A percentile compares a stretch with the other conserved stretches of the same genome.
These are phyloP conservation scores for Rhizoctonia solani DNA, from an alignment of 1,284 basidiomycete species.

Conservation along the genomic window DNA sequence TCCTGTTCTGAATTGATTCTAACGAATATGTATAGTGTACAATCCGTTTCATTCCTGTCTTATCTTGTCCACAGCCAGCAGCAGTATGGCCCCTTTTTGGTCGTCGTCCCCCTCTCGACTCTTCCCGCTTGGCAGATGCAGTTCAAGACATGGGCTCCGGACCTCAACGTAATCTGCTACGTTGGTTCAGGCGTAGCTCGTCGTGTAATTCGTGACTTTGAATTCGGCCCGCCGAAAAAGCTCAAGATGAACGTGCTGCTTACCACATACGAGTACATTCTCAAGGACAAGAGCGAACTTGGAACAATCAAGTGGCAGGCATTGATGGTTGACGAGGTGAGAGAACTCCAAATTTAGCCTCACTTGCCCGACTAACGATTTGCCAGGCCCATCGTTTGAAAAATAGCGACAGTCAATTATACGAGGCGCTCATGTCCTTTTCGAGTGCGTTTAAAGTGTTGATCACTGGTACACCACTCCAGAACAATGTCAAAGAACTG, in stretches of 20 bases:
- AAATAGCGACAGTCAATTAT: conserved; percentile 96
- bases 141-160: conserved; percentile 94
- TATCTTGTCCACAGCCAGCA: conserved; percentile 93
- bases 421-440: conserved; percentile 91
- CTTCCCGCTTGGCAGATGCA: conserved; percentile 98
- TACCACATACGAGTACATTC: conserved; percentile 96
- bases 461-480: conserved; percentile 97
- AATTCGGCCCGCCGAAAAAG: conserved; percentile 81
- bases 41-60: conserved; percentile 94
- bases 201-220: conserved; percentile 89
- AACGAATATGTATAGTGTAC: conserved; percentile 62
- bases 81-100: conserved; percentile 96
- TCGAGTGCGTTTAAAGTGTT: conserved; percentile 89
- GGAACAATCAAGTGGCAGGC: conserved; percentile 97
- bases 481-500: conserved; percentile 99
- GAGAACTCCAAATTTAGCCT: conserved; percentile 39
- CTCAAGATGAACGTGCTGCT: conserved; percentile 96
- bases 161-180: conserved; percentile 96
- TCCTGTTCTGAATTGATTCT: conserved; percentile 8
- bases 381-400: conserved; percentile 93
- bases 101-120: conserved; percentile 97
- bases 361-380: not conserved
- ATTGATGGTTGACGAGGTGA: conserved; percentile 92
- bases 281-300: conserved; percentile 89
- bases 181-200: conserved; percentile 89